Base-by-base conservation (phyloP, 2,329 filamentous ascomycete species). In the Ceratocystis variospora region DNA sequence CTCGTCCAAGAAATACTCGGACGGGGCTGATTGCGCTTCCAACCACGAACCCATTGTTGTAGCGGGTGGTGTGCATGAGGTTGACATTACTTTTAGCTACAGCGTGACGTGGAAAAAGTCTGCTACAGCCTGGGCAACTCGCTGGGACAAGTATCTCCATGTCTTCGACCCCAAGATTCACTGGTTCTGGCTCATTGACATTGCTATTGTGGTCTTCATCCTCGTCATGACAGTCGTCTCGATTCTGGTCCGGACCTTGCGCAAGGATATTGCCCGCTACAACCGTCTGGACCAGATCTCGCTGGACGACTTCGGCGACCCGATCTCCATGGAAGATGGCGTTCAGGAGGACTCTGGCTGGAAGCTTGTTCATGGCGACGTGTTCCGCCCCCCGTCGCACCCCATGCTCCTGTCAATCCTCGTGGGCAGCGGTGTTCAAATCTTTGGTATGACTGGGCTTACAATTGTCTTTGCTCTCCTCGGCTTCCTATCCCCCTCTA, bases 121-220 rank as follows among this genome's bases (percentile, higher is more conserved):
- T 0, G 73, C 81, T 0, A 97, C 92, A 1, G 89, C 88, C 0
- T 99, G 96, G 87, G 94, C 94, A 33, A 99, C 94, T 12, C 85
- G 94, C 70, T 99, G 94, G 94, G 94, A 99, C 80, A 97, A 96
- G 77, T 97, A 97, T 74, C 82, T 99, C 45, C 93, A 97, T 73
- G 93, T 99, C 37, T 95, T 92, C 73, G 92, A 97, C 75, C 92
- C 94, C 64, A 95, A 94, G 79, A 97, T 99, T 71, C 94, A 99
- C 76, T 99, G 94, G 94, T 96, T 97, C 79, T 96, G 92, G 68
- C 85, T 99, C 62, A 89, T 97, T 77, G 96, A 96, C 76, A 96
- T 92, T 45, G 89, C 94, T 62, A 86, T 97, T 57, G 96, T 99
- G 69, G 92, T 99, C 63, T 82, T 96, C 62, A 94, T 97, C 76